Base-by-base conservation (phyloP, 768 basidiomycete species). In the Naganishia friedmannii region DNA sequence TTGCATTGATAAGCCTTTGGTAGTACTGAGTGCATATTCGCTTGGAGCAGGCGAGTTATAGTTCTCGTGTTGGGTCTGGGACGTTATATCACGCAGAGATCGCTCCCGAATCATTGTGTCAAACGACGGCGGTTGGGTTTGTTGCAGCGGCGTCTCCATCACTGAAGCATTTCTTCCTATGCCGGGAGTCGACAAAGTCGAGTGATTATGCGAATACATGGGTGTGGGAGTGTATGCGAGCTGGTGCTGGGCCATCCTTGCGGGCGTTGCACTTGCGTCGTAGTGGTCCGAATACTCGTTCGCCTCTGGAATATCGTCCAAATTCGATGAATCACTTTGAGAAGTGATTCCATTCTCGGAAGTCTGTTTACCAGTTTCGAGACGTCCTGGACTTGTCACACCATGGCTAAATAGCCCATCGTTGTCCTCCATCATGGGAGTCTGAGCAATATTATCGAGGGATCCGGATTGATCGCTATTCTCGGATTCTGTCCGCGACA, bases 71-170 rank as follows among this genome's bases (percentile, higher is more conserved):
- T 63, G 60, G 12, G 42, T 45, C 4, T n/a, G 23, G 60, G 37
- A 46, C n/a, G 60, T 63, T 39, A 63, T 63, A 45, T 63, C 60
- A 42, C 60, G 60, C 7, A 63, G 26, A 26, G 60, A 63, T 42
- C 39, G 60, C 15, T 63, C 60, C 7, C 42, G 60, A 28, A 63
- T 63, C 60, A 63, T 63, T 15, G 60, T 63, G 26, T 63, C 39
- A 19, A 63, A 63, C 23, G 60, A 63, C 6, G 60, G 60, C 2
- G 60, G 60, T 29, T 63, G 60, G 1, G 39, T 63, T 45, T 46
- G 60, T 26, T 63, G 60, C 7, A 63, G 42, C 12, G 60, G 60
- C 39, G 60, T 63, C 26, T 63, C 60, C 60, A 37, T 45, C 42
- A 45, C 3, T 17, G 60, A 63, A 63, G 60, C 60, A 29, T 63